Base-by-base conservation (phyloP, 352 stramenopile species). In the Pythium brachiatum region DNA sequence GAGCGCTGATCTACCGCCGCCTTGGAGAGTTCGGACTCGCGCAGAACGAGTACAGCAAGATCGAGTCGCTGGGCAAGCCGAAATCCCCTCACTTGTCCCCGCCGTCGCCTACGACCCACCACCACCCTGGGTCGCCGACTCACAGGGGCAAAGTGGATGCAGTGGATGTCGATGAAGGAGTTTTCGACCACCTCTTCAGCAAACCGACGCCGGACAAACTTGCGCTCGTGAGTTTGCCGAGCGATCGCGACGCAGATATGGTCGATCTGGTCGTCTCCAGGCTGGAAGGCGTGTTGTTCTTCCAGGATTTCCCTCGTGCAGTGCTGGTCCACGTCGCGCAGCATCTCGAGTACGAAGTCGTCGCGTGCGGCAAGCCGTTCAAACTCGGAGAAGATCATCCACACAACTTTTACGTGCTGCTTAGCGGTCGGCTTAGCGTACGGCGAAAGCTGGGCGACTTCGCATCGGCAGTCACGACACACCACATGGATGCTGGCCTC, bases 171-270 rank as follows among this genome's bases (percentile, higher is more conserved):
- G 67, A 90, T 46, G 74, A 89, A 52, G 83, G 81, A 3, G 39
- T 92, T 8, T 90, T 86, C 32, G 74, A 77, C 6, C 78, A 89
- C 48, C 63, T 92, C 23, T 92, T 90, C 53, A 77, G 82, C 15
- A 84, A 88, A 26, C 82, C 82, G 12, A 78, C 78, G 5, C 62
- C 76, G 16, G 80, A 90, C 53, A 88, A 83, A 52, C 59, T 90
- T 4, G 83, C 83, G 26, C 74, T 90, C 23, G 72, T 85, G 50
- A 78, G 75, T 29, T 57, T 70, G 15, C 68, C 80, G 2, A 54
- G 57, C 2, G 72, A 89, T 0, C 76, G 80, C 12, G 74, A 69
- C 8, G 21, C 60, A 0, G 68, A 74, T 3, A 84, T 84, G 75
- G 38, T 88, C 2, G 69, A 65, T 36, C 63, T 61, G 3, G 77